Conservation (phyloP, 2,329 filamentous ascomycete species). For the Pestalotiopsis sp. region DNA sequence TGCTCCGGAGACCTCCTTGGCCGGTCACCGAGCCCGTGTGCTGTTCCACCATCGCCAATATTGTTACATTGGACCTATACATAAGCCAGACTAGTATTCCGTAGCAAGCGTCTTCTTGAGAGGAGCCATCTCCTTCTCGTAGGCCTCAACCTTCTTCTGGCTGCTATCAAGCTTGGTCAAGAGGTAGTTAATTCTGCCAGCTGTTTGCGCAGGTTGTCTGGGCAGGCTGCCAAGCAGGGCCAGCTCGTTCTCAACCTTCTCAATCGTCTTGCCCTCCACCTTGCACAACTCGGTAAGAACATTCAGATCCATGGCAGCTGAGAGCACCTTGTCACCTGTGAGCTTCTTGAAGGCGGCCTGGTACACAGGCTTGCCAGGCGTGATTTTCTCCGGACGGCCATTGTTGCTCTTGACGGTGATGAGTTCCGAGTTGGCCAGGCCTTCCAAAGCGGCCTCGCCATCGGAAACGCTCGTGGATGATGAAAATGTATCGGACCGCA, state of each 20-base stretch:
- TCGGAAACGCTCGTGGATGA: conserved; percentile 56
- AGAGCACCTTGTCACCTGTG: conserved; percentile 71
- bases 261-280: conserved; percentile 73
- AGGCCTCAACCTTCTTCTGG: conserved; percentile 73
- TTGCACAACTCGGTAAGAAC: conserved; percentile 71
- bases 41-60: background rate
- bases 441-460: conserved; percentile 77
- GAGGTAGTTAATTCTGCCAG: conserved; percentile 70
- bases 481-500: conserved; percentile 77
- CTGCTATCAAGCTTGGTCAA: conserved; percentile 72
- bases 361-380: conserved; percentile 84
- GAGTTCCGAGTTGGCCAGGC: conserved; percentile 82
- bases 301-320: conserved; percentile 73
- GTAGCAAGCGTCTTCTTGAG: conserved; percentile 71
- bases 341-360: conserved; percentile 79
- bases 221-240: conserved; percentile 70
- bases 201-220: conserved; percentile 70
- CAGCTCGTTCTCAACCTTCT: conserved; percentile 80
- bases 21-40: background rate
- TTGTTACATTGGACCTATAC: background rate
- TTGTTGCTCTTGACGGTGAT: conserved; percentile 74
- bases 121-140: conserved; percentile 71
- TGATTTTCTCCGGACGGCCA: conserved; percentile 78
- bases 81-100: conserved; percentile 28
- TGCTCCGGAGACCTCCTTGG: background rate